Evolutionary conservation across 306 rosid species (phyloP).

Genomic region (Sesbania bispinosa): DNA sequence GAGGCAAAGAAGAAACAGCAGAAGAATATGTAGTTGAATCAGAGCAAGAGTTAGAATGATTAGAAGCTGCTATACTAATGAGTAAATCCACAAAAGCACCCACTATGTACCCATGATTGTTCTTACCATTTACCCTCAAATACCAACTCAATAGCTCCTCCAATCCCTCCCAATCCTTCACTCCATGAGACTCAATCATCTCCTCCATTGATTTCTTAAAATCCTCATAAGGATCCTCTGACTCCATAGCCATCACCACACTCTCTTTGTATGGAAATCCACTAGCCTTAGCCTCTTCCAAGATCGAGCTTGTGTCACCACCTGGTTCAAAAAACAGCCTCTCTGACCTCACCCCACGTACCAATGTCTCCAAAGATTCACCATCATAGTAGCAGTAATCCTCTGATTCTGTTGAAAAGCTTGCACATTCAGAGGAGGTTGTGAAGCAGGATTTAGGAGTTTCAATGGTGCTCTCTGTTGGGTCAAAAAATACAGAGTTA

Average conservation of each 20-base stretch:
- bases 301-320: conserved; percentile 52
- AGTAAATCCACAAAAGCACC: conserved; percentile 80
- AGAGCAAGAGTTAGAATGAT: conserved; percentile 14
- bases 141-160: conserved; percentile 71
- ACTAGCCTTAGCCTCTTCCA: conserved; percentile 36
- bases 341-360: conserved; percentile 60
- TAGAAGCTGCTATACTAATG: conserved; percentile 26
- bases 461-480: conserved; percentile 19
- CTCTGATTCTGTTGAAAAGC: conserved; percentile 62
- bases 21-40: conserved; percentile 40
- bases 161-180: conserved; percentile 70
- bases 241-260: conserved; percentile 64
- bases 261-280: conserved; percentile 53
- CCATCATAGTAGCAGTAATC: conserved; percentile 32
- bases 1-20: conserved; percentile 45
- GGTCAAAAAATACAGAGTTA: conserved; percentile 61
- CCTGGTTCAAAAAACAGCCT: conserved; percentile 76
- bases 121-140: conserved; percentile 54
- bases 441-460: conserved; percentile 71
- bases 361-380: conserved; percentile 51
- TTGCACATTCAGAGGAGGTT: conserved; percentile 56
- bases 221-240: conserved; percentile 66
- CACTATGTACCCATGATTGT: conserved; percentile 65
- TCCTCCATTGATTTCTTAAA: conserved; percentile 83
- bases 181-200: conserved; percentile 71